Conservation (phyloP, 2,329 filamentous ascomycete species). For the Trichoderma sp. region DNA sequence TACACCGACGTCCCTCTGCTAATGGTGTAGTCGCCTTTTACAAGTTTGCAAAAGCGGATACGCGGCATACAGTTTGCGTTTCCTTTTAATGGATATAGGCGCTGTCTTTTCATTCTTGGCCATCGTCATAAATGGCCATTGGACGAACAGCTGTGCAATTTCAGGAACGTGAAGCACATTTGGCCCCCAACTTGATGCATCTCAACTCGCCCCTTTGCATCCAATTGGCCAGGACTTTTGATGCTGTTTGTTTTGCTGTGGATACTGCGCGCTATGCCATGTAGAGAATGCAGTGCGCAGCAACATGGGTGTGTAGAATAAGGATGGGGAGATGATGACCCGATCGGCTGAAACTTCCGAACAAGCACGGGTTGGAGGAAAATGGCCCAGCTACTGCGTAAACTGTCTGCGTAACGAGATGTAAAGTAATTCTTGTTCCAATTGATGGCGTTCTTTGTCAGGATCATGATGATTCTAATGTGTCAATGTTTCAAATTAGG, state of each 20-base stretch:
- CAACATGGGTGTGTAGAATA: not conserved
- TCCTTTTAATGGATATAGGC: not conserved
- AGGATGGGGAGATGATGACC: not conserved
- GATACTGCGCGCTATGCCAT: constrained; percentile 10
- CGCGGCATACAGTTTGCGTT: not conserved
- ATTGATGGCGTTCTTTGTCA: not conserved
- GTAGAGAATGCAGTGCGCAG: constrained; percentile 12
- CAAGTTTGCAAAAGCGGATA: not conserved
- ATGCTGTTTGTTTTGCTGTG: not conserved
- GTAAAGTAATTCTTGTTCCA: not conserved
- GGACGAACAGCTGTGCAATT: not conserved
- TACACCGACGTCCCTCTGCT: not conserved
- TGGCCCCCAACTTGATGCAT: not conserved
- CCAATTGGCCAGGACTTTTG: not conserved
- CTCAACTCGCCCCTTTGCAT: not conserved
- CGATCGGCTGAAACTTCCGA: not conserved
- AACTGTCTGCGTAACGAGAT: not conserved
- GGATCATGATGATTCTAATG: not conserved
- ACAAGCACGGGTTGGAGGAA: not conserved
- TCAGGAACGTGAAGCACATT: not conserved
- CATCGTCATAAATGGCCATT: not conserved
- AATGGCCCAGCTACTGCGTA: not conserved
- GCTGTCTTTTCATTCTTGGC: not conserved
- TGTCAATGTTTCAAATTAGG: not conserved
- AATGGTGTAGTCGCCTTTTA: not conserved